Evolutionary conservation across 805 yeast genomes (phyloP).

Genomic region (Naumovozyma dairenensis): DNA sequence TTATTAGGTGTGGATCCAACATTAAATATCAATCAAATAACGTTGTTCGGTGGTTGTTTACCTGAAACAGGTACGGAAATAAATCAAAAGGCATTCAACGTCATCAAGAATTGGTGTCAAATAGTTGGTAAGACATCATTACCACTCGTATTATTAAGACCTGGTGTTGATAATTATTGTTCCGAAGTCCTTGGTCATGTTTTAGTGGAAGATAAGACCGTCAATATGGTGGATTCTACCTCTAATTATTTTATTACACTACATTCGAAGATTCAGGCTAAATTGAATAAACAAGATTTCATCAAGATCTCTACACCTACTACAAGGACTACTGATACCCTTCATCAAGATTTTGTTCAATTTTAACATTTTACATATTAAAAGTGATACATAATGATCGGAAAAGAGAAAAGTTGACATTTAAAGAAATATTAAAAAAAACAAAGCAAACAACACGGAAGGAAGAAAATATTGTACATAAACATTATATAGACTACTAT

Average conservation of each 20-base stretch:
- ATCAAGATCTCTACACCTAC: conserved; percentile 16
- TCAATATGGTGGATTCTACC: conserved; percentile 46
- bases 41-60: conserved; percentile 36
- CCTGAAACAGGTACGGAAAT: conserved; percentile 65
- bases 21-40: conserved; percentile 15
- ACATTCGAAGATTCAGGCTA: conserved; percentile 53
- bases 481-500: too few relatives aligned
- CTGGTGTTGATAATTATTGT: conserved; percentile 25
- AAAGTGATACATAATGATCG: too few relatives aligned
- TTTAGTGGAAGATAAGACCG: conserved; percentile 64
- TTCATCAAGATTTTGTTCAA: conserved; percentile 28
- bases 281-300: conserved; percentile 38
- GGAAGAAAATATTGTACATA: too few relatives aligned
- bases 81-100: conserved; percentile 54
- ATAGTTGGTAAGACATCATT: conserved; percentile 13
- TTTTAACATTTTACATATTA: conserved; percentile 10
- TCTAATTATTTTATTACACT: conserved; percentile 57
- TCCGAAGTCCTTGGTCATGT: conserved; percentile 36
- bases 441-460: conserved; percentile 1
- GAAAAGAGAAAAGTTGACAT: too few relatives aligned
- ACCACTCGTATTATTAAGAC: conserved; percentile 24
- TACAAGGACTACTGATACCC: conserved; percentile 18
- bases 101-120: conserved; percentile 41
- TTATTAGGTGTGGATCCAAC: conserved; percentile 51
- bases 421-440: too few relatives aligned